phyloP scores from a whole-genome alignment of 306 rosid genomes.

The Medicago truncatula region MtrunA17r5.0-ANR NC_053048.1:10344001-10344500 shows the following conservation, averaged over 20 bases:
- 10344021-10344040: no score
- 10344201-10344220: constrained; percentile 74
- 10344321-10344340: constrained; percentile 76
- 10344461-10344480: constrained; percentile 74
- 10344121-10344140: constrained; percentile 80
- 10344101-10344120: constrained; percentile 49
- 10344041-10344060: no score
- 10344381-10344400: constrained; percentile 92
- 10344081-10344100: background rate
- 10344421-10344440: constrained; percentile 94
- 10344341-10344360: constrained; percentile 52
- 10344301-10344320: constrained; percentile 80
- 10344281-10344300: constrained; percentile 86
- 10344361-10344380: constrained; percentile 68
- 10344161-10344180: constrained; percentile 80
- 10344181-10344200: constrained; percentile 84
- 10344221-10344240: constrained; percentile 76
- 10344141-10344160: constrained; percentile 91
- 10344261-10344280: constrained; percentile 86
- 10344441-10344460: constrained; percentile 93
- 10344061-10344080: no score
- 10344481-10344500: constrained; percentile 75
- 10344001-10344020: no score
- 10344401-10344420: constrained; percentile 89
- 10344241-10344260: constrained; percentile 87